Evolutionary conservation across 352 stramenopile genomes (phyloP).

Genomic region (Pythium chondricola): DNA sequence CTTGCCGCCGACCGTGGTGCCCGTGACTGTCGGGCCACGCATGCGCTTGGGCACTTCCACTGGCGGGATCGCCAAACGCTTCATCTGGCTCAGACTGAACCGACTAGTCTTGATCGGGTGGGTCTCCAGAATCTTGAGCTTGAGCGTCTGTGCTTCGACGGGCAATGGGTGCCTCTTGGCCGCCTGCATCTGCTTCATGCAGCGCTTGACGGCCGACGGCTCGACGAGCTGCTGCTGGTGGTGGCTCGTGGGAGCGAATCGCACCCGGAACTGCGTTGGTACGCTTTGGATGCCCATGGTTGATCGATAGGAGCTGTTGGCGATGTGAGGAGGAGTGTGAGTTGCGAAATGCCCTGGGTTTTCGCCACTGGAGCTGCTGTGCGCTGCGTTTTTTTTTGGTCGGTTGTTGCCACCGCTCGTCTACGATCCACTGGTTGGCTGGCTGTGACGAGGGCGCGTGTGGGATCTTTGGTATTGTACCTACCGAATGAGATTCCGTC

Average conservation of each 20-base stretch:
- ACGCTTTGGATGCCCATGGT: constrained; percentile 42
- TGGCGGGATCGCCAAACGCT: constrained; percentile 45
- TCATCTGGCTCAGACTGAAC: constrained; percentile 60
- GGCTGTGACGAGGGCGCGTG: no score
- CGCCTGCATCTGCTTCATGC: constrained; percentile 27
- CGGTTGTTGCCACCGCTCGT: no score
- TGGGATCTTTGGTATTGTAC: no score
- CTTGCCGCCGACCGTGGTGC: constrained; percentile 43
- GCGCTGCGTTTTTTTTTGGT: no score
- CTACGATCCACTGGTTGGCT: constrained; percentile 19
- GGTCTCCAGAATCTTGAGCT: constrained; percentile 42
- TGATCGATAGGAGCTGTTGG: not conserved
- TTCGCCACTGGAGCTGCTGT: no score
- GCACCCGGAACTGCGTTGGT: constrained; percentile 12
- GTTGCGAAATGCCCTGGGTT: no score
- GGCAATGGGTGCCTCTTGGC: constrained; percentile 26
- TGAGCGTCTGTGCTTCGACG: constrained; percentile 43
- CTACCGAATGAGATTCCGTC: not conserved
- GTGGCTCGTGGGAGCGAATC: constrained; percentile 18
- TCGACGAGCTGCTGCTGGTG: constrained; percentile 25
- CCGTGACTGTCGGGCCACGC: constrained; percentile 29
- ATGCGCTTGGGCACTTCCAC: constrained; percentile 49
- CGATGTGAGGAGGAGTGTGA: not conserved
- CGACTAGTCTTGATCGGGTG: constrained; percentile 37
- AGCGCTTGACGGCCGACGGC: constrained; percentile 25